phyloP scores from a whole-genome alignment of 2,329 filamentous ascomycete genomes.

The Exophiala xenobiotica region DNA sequence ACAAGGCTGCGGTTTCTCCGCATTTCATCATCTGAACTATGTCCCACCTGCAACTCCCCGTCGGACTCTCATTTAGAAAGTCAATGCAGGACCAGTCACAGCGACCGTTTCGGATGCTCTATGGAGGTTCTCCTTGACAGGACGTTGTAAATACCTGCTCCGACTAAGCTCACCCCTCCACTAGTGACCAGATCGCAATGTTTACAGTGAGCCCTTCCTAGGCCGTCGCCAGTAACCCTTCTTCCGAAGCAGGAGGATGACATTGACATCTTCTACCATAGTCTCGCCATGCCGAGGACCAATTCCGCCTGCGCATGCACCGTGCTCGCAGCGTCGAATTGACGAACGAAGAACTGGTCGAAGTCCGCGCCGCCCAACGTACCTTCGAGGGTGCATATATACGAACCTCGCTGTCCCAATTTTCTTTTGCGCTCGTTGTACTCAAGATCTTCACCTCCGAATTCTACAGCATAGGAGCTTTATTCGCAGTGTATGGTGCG shows the following conservation, averaged over 20 bases:
- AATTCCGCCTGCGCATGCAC: conserved; percentile 76
- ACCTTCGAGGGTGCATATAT: conserved; percentile 98
- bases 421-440: conserved; percentile 90
- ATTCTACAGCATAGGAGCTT: conserved; percentile 94
- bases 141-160: not conserved
- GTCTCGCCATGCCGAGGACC: conserved; percentile 64
- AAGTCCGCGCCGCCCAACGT: conserved; percentile 89
- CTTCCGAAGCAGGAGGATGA: too few relatives aligned
- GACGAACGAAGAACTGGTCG: conserved; percentile 81
- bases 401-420: conserved; percentile 89
- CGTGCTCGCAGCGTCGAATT: conserved; percentile 80
- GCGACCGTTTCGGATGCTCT: too few relatives aligned
- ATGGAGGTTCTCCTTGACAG: too few relatives aligned
- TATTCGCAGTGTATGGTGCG: conserved; percentile 89
- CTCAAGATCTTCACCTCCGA: conserved; percentile 95
- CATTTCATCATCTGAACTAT: too few relatives aligned
- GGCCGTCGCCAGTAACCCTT: not conserved
- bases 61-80: too few relatives aligned
- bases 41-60: too few relatives aligned
- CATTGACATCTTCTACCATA: not conserved
- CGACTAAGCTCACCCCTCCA: not conserved
- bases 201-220: not conserved
- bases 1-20: too few relatives aligned
- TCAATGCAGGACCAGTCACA: too few relatives aligned
- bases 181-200: too few relatives aligned